These are phyloP conservation scores for Hirsutella minnesotensis DNA, from an alignment of 2,329 filamentous ascomycete genomes.

Conservation along the genomic window DNA sequence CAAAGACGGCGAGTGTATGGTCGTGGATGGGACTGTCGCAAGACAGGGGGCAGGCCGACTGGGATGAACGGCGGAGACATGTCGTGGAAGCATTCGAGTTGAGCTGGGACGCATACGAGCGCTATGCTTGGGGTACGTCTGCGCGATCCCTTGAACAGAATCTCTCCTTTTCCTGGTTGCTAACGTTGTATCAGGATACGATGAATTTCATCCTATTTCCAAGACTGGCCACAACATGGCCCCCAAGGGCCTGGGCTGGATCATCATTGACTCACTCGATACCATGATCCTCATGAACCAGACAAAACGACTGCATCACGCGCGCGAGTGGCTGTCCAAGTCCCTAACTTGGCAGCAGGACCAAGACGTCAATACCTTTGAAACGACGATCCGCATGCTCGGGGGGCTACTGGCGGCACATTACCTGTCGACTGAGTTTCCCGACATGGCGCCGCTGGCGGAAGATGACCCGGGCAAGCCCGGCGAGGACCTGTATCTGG, in stretches of 20 bases:
- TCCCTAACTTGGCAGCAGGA: slow-evolving; percentile 79
- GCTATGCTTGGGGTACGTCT: slow-evolving; percentile 82
- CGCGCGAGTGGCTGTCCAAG: slow-evolving; percentile 77
- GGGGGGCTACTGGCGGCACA: slow-evolving; percentile 87
- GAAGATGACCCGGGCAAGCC: slow-evolving; percentile 61
- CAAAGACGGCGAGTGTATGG: slow-evolving; percentile 30
- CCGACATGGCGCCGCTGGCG: slow-evolving; percentile 61
- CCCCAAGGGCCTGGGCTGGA: slow-evolving; percentile 85
- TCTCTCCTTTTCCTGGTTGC: slow-evolving; percentile 13
- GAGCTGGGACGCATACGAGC: slow-evolving; percentile 87
- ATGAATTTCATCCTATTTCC: slow-evolving; percentile 76
- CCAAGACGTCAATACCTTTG: slow-evolving; percentile 94
- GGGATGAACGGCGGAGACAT: slow-evolving; percentile 63
- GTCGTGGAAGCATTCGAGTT: slow-evolving; percentile 84
- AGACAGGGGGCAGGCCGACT: slow-evolving; percentile 44
- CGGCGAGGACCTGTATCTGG: slow-evolving; percentile 86
- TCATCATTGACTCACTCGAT: slow-evolving; percentile 90
- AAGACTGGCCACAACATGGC: slow-evolving; percentile 79
- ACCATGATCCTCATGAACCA: slow-evolving; percentile 98
- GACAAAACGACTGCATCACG: slow-evolving; percentile 71
- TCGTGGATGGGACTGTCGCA: slow-evolving; percentile 44
- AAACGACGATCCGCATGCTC: slow-evolving; percentile 96
- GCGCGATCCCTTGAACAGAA: slow-evolving; percentile 9
- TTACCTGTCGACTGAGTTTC: slow-evolving; percentile 79
- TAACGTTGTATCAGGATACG: slow-evolving; percentile 44